Evolutionary conservation across 2,329 filamentous ascomycete genomes (phyloP).

Genomic region (Xylariaceae sp.): DNA sequence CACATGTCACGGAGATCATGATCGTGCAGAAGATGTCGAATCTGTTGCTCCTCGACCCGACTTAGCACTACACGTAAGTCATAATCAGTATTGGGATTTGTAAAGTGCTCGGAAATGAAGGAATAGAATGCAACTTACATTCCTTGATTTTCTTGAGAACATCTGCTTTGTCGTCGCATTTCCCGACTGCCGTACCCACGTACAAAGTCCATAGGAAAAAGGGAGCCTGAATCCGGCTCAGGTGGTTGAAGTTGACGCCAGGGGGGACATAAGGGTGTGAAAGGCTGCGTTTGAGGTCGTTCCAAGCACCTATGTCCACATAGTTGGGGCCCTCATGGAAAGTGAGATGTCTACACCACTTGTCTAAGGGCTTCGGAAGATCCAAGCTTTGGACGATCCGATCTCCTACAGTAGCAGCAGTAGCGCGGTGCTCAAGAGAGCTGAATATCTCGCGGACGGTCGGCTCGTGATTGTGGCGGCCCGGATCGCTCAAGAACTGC

Average conservation of each 20-base stretch:
- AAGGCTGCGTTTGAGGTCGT: not conserved
- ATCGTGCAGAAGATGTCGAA: not conserved
- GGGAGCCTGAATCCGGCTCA: constrained; percentile 7
- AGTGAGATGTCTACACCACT: constrained; percentile 22
- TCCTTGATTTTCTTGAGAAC: too few species aligned
- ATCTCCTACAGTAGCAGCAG: constrained; percentile 20
- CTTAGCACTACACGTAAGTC: not conserved
- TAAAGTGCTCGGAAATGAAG: not conserved
- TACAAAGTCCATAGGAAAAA: constrained; percentile 14
- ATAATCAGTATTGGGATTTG: not conserved
- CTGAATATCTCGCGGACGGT: constrained; percentile 25
- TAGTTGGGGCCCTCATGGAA: constrained; percentile 8
- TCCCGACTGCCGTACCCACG: too few species aligned
- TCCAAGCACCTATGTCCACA: constrained; percentile 1
- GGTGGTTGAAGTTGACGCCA: constrained; percentile 10
- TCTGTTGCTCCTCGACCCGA: not conserved
- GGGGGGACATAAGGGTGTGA: constrained; percentile 18
- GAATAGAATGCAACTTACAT: too few species aligned
- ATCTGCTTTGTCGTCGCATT: too few species aligned
- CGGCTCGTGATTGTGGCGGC: constrained; percentile 4
- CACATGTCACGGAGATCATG: not conserved
- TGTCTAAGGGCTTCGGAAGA: constrained; percentile 13
- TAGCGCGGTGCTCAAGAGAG: constrained; percentile 24
- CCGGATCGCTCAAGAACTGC: constrained; percentile 8
- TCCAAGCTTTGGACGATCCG: constrained; percentile 14